phyloP scores from a whole-genome alignment of 257 asterid genomes.

The Solanum appendiculatum region DNA sequence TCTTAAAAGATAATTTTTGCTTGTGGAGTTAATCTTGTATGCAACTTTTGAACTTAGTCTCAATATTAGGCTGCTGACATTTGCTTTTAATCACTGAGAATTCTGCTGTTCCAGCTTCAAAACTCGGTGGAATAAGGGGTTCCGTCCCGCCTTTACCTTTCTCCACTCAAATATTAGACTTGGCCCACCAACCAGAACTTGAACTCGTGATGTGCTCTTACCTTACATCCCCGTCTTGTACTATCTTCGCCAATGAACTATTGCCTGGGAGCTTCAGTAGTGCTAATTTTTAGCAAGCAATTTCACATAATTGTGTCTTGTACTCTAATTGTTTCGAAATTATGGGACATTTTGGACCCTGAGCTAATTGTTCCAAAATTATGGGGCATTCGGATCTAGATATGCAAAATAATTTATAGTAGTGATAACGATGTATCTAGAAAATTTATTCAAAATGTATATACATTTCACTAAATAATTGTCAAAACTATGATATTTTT shows the following conservation, averaged over 20 bases:
- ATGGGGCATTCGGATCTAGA: neutral
- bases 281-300: neutral
- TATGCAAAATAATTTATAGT: neutral
- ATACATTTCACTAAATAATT: neutral
- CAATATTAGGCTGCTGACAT: neutral
- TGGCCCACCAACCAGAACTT: neutral
- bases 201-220: neutral
- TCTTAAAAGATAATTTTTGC: neutral
- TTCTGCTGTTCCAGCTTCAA: neutral
- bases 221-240: neutral
- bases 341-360: neutral
- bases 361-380: neutral
- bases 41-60: neutral
- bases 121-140: neutral
- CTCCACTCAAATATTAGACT: neutral
- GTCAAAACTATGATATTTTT: neutral
- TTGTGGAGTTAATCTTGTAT: conserved; percentile 2
- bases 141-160: neutral
- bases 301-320: neutral
- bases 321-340: neutral
- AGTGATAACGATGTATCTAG: neutral
- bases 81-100: neutral
- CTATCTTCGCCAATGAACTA: neutral
- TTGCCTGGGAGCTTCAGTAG: neutral
- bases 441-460: neutral